Evolutionary conservation across 2,329 filamentous ascomycete species (phyloP), one percentile per base, ranked within the genome.

Genomic region (Ophidiomyces ophidiicola): DNA sequence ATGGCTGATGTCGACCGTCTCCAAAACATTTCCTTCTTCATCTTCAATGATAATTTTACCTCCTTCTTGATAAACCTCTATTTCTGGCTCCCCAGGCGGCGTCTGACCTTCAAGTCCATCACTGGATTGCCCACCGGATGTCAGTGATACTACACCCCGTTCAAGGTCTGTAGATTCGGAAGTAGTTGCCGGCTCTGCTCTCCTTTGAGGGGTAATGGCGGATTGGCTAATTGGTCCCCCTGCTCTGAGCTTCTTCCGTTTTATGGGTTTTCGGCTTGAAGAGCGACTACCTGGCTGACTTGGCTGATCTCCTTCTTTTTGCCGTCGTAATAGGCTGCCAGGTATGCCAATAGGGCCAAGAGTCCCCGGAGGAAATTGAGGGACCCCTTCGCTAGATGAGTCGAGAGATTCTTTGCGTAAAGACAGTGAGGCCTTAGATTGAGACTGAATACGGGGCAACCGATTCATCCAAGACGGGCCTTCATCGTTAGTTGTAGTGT

Each of bases 391-490:
- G 21, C 69, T 59, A 2, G 68, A 71, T 0, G 69, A 71, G 24
- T 64, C 64, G n/a, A 72, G 61, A n/a, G 84, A 81, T 0, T 76
- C 72, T 46, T 87, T 81, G 15, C 69, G 66, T 46, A 72, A 62
- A 0, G 87, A 92, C 72, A 86, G 81, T 3, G 71, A 75, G 19
- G 78, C 82, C 55, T 81, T 83, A 3, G 86, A 85, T 51, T 88
- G 78, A 1, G 90, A 94, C 48, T 84, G 81, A 23, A 81, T 77
- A 33, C 76, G 70, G 4, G 90, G 90, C 30, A 98, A 68, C 39
- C 90, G 74, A 50, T 92, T 90, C 82, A 96, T 93, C 90, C 90
- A 98, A 1, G 78, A 78, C 2, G 86, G 82, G 0, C 86, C 84
- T 24, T 93, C 84, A 41, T 94, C 88, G 36, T 82, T 82, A 12